These are phyloP conservation scores for Cercospora zeina DNA, from an alignment of 2,329 filamentous ascomycete species.

Conservation along the genomic window DNA sequence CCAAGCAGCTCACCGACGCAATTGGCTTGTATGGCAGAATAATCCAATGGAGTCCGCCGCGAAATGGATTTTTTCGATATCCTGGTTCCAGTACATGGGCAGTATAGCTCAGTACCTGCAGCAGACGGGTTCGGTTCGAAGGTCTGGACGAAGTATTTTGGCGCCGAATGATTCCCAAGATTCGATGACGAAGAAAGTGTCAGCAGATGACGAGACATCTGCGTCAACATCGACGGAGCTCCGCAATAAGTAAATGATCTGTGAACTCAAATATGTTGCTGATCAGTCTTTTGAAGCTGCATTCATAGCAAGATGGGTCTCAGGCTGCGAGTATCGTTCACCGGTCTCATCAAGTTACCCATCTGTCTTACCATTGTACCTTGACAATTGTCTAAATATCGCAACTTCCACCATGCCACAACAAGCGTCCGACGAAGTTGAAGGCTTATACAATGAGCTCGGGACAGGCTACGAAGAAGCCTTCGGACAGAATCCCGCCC, in stretches of 20 bases:
- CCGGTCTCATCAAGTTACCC: background rate
- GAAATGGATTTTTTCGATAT: too few species aligned
- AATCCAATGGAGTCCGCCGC: too few species aligned
- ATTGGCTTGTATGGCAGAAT: too few species aligned
- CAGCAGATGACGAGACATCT: background rate
- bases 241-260: background rate
- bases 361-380: background rate
- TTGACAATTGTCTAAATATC: background rate
- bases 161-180: too few species aligned
- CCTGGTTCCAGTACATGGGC: too few species aligned
- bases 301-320: background rate
- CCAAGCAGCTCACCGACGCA: too few species aligned
- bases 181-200: background rate
- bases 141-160: too few species aligned
- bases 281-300: background rate
- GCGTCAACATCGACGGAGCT: background rate
- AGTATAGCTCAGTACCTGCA: too few species aligned
- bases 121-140: too few species aligned
- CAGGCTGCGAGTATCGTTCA: background rate
- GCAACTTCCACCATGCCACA: background rate
- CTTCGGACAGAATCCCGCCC: background rate
- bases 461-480: background rate
- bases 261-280: background rate
- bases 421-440: background rate
- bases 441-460: background rate